Evolutionary conservation across 805 yeast genomes (phyloP).

Genomic region (Lipomyces oligophaga): DNA sequence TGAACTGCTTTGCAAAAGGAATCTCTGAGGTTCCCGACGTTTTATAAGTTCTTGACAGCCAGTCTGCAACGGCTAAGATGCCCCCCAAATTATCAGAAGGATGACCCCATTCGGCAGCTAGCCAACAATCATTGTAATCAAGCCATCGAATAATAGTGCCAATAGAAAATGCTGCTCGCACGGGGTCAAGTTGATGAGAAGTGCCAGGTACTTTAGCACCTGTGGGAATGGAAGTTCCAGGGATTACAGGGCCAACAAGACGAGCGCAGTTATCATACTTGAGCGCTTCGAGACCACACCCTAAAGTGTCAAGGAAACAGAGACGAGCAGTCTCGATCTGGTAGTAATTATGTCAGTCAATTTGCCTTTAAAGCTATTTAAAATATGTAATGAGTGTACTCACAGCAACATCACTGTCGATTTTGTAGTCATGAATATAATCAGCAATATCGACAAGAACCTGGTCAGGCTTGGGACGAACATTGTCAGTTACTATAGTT

Average conservation of each 20-base stretch:
- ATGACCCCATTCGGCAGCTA: conserved; percentile 70
- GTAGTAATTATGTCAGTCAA: too few relatives aligned
- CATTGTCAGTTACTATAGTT: conserved; percentile 42
- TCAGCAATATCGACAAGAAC: conserved; percentile 49
- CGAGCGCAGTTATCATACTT: conserved; percentile 49
- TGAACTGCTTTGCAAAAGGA: conserved; percentile 43
- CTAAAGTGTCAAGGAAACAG: conserved; percentile 55
- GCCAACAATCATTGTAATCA: conserved; percentile 62
- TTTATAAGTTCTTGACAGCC: conserved; percentile 47
- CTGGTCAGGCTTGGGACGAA: conserved; percentile 50
- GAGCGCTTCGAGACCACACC: conserved; percentile 58
- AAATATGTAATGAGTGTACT: neutral
- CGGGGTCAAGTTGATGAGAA: conserved; percentile 48
- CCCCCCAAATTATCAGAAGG: conserved; percentile 62
- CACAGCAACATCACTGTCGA: conserved; percentile 46
- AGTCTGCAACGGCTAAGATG: conserved; percentile 56
- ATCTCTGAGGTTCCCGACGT: conserved; percentile 38
- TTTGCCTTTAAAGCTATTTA: neutral
- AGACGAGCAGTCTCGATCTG: conserved; percentile 50
- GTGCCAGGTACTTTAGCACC: conserved; percentile 59
- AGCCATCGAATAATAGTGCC: conserved; percentile 59
- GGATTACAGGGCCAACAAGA: conserved; percentile 55
- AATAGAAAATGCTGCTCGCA: conserved; percentile 55
- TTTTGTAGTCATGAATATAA: conserved; percentile 47
- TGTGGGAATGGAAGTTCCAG: conserved; percentile 52